Conservation (phyloP, 2,329 filamentous ascomycete genomes). For the Coniochaeta pulveracea region DNA sequence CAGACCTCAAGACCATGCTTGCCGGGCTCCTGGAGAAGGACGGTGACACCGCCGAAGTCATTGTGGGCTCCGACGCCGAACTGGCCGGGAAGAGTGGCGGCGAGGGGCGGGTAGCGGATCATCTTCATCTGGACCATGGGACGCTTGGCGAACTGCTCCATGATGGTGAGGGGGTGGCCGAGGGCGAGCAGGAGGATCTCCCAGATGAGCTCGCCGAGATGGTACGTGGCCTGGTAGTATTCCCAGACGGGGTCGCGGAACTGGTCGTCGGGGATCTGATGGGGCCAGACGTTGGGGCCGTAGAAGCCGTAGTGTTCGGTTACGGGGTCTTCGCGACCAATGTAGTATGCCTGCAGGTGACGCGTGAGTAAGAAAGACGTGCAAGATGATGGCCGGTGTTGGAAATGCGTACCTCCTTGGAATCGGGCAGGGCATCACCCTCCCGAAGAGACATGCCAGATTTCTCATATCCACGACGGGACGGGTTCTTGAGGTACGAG, state of each 20-base stretch:
- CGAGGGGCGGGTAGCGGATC: conserved; percentile 11
- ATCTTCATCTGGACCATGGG: conserved; percentile 14
- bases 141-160: conserved; percentile 12
- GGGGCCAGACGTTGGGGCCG: conserved; percentile 21
- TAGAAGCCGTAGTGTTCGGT: conserved; percentile 13
- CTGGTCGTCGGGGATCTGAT: conserved; percentile 14
- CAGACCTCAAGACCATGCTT: conserved; percentile 15
- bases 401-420: too few relatives aligned
- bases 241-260: conserved; percentile 16
- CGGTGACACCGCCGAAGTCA: conserved; percentile 15
- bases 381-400: too few relatives aligned
- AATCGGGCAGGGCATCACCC: too few relatives aligned
- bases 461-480: too few relatives aligned
- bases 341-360: conserved; percentile 11
- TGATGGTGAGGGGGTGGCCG: conserved; percentile 6
- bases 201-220: conserved; percentile 15
- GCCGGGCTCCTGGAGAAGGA: conserved; percentile 15
- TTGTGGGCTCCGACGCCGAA: conserved; percentile 14
- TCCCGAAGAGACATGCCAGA: too few relatives aligned
- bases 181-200: conserved; percentile 15
- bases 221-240: conserved; percentile 14
- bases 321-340: conserved; percentile 13
- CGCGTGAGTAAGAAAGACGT: too few relatives aligned
- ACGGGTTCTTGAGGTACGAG: too few relatives aligned
- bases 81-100: not conserved